phyloP scores from a whole-genome alignment of 352 stramenopile genomes.

The Globisporangium recalcitrans region DNA sequence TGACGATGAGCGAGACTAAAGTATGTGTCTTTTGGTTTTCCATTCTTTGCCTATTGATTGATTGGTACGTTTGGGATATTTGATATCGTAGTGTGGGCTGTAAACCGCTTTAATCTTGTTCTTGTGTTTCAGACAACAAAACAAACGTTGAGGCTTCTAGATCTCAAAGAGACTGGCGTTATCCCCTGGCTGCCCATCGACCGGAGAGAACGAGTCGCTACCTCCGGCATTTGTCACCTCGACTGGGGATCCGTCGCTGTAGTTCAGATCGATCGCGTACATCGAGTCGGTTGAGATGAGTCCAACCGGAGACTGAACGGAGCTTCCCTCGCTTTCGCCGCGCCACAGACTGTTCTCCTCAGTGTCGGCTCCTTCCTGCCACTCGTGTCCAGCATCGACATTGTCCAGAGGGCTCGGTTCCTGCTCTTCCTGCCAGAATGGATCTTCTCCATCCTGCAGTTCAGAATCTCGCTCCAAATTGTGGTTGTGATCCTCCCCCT shows the following conservation, averaged over 20 bases:
- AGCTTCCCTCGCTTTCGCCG: not conserved
- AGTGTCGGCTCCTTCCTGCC: not conserved
- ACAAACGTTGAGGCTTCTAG: not conserved
- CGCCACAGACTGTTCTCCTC: not conserved
- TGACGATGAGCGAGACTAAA: slow-evolving; percentile 22
- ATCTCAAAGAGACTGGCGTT: not conserved
- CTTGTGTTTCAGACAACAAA: not conserved
- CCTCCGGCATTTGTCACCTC: not conserved
- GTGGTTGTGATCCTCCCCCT: not conserved
- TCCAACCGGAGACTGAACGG: not conserved
- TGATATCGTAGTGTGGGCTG: not conserved
- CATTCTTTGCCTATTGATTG: not conserved
- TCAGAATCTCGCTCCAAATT: not conserved
- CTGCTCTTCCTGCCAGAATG: not conserved
- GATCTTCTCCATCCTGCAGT: not conserved
- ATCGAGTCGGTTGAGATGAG: slow-evolving; percentile 46
- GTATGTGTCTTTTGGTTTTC: slow-evolving; percentile 12
- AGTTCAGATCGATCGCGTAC: slow-evolving; percentile 49
- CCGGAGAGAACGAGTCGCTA: slow-evolving; percentile 11
- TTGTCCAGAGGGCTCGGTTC: not conserved
- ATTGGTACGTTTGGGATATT: not conserved
- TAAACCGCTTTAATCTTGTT: not conserved
- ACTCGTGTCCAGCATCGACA: not conserved
- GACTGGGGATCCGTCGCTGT: slow-evolving; percentile 13
- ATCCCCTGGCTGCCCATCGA: not conserved